A percentile compares a stretch with the other conserved stretches of the same genome.
Conservation (phyloP, 345 rosid genomes). For the Hypericum androsaemum region DNA sequence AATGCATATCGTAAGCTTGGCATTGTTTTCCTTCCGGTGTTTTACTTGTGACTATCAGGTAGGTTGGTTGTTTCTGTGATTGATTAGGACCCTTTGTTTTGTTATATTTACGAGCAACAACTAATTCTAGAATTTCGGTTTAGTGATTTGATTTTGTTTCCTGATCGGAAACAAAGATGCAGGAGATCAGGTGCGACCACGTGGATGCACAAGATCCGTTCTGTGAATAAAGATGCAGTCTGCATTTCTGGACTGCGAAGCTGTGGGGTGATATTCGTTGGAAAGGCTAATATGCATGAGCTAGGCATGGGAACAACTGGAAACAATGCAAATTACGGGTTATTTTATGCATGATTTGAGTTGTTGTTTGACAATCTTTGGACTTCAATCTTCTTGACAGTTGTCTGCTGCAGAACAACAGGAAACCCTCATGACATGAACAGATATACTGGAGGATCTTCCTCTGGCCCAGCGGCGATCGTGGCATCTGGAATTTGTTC, state of each 20-base stretch:
- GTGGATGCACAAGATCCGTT: constrained; percentile 71
- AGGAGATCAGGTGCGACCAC: constrained; percentile 60
- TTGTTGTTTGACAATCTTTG: neutral
- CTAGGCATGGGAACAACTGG: constrained; percentile 94
- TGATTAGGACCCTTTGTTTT: too few relatives aligned
- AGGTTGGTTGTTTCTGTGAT: too few relatives aligned
- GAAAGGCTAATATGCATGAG: constrained; percentile 94
- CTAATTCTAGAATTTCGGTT: too few relatives aligned
- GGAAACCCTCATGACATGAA: constrained; percentile 80
- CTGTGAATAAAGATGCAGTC: constrained; percentile 55
- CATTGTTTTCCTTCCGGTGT: too few relatives aligned
- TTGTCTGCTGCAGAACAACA: constrained; percentile 49
- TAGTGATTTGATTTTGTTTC: too few relatives aligned
- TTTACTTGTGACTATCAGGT: too few relatives aligned
- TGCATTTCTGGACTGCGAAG: constrained; percentile 59
- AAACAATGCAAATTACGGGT: constrained; percentile 89
- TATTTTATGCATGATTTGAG: constrained; percentile 11
- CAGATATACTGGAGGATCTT: constrained; percentile 91
- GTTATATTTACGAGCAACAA: too few relatives aligned
- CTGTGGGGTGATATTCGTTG: constrained; percentile 74
- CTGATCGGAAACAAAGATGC: constrained; percentile 48
- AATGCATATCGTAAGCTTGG: too few relatives aligned
- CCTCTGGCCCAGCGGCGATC: constrained; percentile 88
- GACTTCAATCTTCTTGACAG: neutral
- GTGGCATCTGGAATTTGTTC: constrained; percentile 88